A percentile compares a stretch with the other conserved stretches of the same genome.
Evolutionary conservation across 768 basidiomycete genomes (phyloP).

Genomic region (Hirschioporus abietinus): DNA sequence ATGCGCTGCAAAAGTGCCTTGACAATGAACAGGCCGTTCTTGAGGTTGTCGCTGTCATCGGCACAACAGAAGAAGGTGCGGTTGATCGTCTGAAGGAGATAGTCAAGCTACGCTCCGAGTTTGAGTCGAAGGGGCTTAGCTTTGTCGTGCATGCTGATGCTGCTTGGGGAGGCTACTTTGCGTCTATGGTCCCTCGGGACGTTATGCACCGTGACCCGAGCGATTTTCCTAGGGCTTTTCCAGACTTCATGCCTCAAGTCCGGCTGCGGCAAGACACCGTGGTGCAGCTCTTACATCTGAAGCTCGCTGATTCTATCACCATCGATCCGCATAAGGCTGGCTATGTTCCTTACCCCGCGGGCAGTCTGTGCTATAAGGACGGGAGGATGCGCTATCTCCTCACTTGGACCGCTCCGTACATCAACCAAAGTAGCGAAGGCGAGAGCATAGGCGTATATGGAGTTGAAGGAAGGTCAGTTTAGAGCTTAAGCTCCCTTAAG

Average conservation of each 20-base stretch:
- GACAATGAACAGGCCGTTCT: slow-evolving; percentile 31
- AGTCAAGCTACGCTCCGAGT: slow-evolving; percentile 28
- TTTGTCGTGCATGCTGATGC: slow-evolving; percentile 41
- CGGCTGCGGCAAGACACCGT: slow-evolving; percentile 25
- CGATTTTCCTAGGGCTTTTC: neutral
- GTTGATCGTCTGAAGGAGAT: slow-evolving; percentile 37
- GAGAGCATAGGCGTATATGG: slow-evolving; percentile 40
- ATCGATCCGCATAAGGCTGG: slow-evolving; percentile 40
- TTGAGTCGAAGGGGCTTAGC: slow-evolving; percentile 26
- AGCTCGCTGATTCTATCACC: slow-evolving; percentile 33
- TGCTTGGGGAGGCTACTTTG: slow-evolving; percentile 45
- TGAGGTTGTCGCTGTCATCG: slow-evolving; percentile 38
- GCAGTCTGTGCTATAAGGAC: slow-evolving; percentile 36
- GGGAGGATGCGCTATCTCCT: slow-evolving; percentile 31
- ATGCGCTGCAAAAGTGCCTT: slow-evolving; percentile 26
- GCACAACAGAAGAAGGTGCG: slow-evolving; percentile 39
- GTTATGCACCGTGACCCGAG: neutral
- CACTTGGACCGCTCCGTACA: slow-evolving; percentile 32
- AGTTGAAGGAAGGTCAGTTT: slow-evolving; percentile 40
- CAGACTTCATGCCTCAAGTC: slow-evolving; percentile 23
- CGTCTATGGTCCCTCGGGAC: slow-evolving; percentile 23
- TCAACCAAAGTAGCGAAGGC: slow-evolving; percentile 22
- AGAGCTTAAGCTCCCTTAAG: neutral
- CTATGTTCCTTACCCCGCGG: slow-evolving; percentile 39
- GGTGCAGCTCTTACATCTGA: slow-evolving; percentile 24